Percentiles rank a stretch among this genome's conserved stretches.
These are phyloP conservation scores for Boletus sp. DNA, from an alignment of 768 basidiomycete species.

Conservation along the genomic window DNA sequence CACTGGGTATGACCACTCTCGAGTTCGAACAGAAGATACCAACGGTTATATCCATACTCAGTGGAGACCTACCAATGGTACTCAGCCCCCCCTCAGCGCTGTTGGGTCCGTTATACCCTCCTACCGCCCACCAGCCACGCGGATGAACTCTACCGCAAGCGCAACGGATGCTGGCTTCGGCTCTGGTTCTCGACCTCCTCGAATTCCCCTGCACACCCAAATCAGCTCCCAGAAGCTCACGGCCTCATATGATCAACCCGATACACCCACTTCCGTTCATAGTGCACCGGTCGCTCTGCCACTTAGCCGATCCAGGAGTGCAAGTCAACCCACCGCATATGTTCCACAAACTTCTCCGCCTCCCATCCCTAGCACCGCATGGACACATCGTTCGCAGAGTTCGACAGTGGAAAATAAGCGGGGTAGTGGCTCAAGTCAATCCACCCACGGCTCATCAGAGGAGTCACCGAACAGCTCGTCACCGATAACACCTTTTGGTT, in stretches of 20 bases:
- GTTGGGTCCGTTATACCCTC: constrained; percentile 20
- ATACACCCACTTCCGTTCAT: constrained; percentile 34
- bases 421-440: constrained; percentile 82
- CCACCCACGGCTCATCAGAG: constrained; percentile 72
- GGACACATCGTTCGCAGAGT: constrained; percentile 45
- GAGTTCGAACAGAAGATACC: constrained; percentile 68
- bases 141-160: constrained; percentile 45
- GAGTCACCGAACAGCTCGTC: constrained; percentile 82
- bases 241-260: constrained; percentile 48
- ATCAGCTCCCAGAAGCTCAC: constrained; percentile 64
- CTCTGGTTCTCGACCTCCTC: constrained; percentile 39
- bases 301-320: constrained; percentile 62
- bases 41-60: constrained; percentile 60
- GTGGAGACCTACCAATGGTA: constrained; percentile 54
- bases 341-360: constrained; percentile 47
- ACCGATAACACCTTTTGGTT: constrained; percentile 89
- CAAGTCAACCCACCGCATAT: constrained; percentile 76
- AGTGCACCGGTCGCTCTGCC: constrained; percentile 27
- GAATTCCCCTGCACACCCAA: constrained; percentile 55
- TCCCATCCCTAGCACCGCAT: constrained; percentile 53
- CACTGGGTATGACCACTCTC: constrained; percentile 48
- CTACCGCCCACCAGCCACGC: constrained; percentile 43
- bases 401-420: constrained; percentile 54
- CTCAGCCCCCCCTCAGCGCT: constrained; percentile 34
- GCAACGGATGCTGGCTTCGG: constrained; percentile 39